Evolutionary conservation across 2,329 filamentous ascomycete species (phyloP).

Genomic region (Penicillium polonicum): DNA sequence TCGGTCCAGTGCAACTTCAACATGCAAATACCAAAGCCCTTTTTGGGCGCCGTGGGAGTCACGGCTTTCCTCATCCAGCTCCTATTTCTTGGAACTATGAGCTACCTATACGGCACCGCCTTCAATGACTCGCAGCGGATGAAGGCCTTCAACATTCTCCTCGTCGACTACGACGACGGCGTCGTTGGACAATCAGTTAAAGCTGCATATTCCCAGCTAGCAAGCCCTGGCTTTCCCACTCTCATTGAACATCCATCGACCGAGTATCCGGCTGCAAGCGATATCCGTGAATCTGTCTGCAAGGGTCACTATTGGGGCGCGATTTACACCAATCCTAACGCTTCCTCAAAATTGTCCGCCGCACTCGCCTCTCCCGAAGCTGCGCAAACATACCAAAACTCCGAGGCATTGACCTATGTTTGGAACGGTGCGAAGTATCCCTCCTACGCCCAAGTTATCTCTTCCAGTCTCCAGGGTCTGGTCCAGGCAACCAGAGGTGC

Average conservation of each 20-base stretch:
- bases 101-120: background rate
- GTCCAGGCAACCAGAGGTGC: conserved; percentile 28
- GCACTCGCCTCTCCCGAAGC: conserved; percentile 33
- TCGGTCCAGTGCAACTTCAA: background rate
- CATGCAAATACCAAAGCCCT: background rate
- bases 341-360: conserved; percentile 33
- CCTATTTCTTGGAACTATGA: background rate
- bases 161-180: conserved; percentile 9
- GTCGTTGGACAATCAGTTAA: background rate
- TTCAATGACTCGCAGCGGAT: background rate
- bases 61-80: background rate
- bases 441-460: conserved; percentile 32
- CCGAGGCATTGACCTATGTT: conserved; percentile 34
- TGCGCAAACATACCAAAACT: conserved; percentile 29
- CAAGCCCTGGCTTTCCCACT: conserved; percentile 6
- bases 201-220: conserved; percentile 1
- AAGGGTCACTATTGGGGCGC: conserved; percentile 29
- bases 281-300: conserved; percentile 15
- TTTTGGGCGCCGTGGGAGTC: background rate
- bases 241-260: background rate
- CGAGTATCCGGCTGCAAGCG: background rate
- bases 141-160: conserved; percentile 7
- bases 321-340: conserved; percentile 26
- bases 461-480: conserved; percentile 32
- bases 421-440: conserved; percentile 45